Evolutionary conservation across 768 basidiomycete species (phyloP).

Genomic region (Leccinum boreale): DNA sequence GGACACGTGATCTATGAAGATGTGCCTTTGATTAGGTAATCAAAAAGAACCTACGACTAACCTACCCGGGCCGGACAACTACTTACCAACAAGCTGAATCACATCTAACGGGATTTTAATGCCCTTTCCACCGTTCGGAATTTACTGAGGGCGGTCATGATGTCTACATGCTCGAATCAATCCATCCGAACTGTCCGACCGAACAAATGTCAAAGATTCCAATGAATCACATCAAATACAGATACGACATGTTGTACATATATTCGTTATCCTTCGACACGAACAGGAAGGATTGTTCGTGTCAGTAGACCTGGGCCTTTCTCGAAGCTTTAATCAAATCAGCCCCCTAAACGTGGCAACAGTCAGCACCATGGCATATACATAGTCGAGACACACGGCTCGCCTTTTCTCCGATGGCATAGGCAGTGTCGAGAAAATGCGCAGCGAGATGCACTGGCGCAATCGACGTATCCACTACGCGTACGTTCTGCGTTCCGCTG

Average conservation of each 20-base stretch:
- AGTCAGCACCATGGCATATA: not conserved
- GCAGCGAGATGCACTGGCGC: constrained; percentile 13
- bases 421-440: constrained; percentile 16
- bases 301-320: not conserved
- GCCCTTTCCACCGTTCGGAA: not conserved
- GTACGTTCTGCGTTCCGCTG: constrained; percentile 16
- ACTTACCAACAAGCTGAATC: not conserved
- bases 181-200: not conserved
- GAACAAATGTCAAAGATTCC: not conserved
- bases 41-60: no score
- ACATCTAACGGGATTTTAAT: not conserved
- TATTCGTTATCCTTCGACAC: not conserved
- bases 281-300: not conserved
- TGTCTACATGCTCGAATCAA: not conserved
- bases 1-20: not conserved
- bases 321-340: constrained; percentile 7
- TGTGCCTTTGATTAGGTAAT: not conserved
- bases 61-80: no score
- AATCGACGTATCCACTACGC: constrained; percentile 18
- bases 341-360: constrained; percentile 5
- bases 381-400: not conserved
- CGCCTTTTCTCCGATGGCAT: constrained; percentile 18
- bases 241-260: not conserved
- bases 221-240: not conserved
- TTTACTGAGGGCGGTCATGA: not conserved